Conservation (phyloP, 495 filamentous ascomycete species). For the Choiromyces venosus region DNA sequence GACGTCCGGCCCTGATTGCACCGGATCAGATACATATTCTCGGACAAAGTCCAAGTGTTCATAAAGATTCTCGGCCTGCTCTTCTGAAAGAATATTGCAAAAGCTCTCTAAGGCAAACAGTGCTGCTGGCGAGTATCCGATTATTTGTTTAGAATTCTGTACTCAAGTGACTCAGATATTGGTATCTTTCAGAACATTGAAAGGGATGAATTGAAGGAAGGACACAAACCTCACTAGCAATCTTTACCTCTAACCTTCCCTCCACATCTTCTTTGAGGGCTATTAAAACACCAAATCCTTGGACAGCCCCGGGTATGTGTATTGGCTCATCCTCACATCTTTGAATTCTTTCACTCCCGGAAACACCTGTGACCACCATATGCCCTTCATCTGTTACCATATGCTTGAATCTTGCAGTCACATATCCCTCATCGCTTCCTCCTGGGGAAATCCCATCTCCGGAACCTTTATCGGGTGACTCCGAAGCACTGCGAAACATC, state of each 20-base stretch:
- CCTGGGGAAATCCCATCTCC: slow-evolving; percentile 18
- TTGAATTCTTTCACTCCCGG: slow-evolving; percentile 60
- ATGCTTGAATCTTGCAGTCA: slow-evolving; percentile 76
- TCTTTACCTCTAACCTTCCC: slow-evolving; percentile 62
- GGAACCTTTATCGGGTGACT: not conserved
- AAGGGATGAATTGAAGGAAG: not conserved
- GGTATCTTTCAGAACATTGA: slow-evolving; percentile 9
- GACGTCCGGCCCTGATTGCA: slow-evolving; percentile 64
- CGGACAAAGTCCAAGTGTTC: slow-evolving; percentile 85
- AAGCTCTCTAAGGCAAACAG: slow-evolving; percentile 73
- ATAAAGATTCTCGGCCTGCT: slow-evolving; percentile 73
- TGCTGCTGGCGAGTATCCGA: slow-evolving; percentile 71
- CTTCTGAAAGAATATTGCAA: slow-evolving; percentile 70
- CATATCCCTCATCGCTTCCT: slow-evolving; percentile 15
- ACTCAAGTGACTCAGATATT: slow-evolving; percentile 6
- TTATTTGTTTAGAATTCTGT: slow-evolving; percentile 64
- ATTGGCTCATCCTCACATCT: slow-evolving; percentile 92
- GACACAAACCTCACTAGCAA: slow-evolving; percentile 63
- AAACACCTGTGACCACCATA: slow-evolving; percentile 69
- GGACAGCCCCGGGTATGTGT: slow-evolving; percentile 83
- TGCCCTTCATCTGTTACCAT: slow-evolving; percentile 73
- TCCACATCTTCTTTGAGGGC: slow-evolving; percentile 63
- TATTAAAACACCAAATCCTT: slow-evolving; percentile 74
- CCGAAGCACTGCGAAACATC: slow-evolving; percentile 11
- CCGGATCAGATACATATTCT: slow-evolving; percentile 48